Evolutionary conservation across 495 filamentous ascomycete species (phyloP).

Genomic region (Trichoderma asperelloides): DNA sequence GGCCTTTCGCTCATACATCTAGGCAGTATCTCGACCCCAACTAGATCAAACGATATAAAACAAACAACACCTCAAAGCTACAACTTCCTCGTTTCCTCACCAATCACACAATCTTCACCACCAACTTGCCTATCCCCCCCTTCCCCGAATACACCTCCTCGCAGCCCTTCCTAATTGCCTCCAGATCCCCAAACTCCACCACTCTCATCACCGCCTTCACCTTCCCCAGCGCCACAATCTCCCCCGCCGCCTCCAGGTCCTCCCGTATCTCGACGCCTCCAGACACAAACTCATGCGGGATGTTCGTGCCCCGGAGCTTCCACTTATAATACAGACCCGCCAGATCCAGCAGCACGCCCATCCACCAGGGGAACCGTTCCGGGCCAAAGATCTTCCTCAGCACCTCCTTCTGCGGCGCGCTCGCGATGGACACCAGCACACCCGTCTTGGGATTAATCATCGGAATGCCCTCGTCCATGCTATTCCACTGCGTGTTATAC

Average conservation of each 20-base stretch:
- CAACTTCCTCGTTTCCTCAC: neutral
- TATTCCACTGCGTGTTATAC: constrained; percentile 39
- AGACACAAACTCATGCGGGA: constrained; percentile 32
- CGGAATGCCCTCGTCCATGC: constrained; percentile 23
- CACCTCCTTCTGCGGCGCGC: constrained; percentile 26
- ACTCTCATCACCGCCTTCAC: constrained; percentile 34
- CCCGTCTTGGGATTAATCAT: constrained; percentile 31
- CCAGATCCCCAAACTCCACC: constrained; percentile 36
- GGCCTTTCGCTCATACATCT: no score
- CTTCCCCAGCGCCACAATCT: constrained; percentile 36
- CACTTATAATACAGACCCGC: constrained; percentile 29
- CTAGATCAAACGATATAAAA: neutral
- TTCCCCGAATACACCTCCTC: constrained; percentile 39
- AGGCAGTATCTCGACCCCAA: no score
- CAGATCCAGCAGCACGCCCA: constrained; percentile 24
- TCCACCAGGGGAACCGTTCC: constrained; percentile 23
- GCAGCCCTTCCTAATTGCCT: constrained; percentile 35
- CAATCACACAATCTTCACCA: constrained; percentile 33
- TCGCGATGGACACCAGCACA: constrained; percentile 31
- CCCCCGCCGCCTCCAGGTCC: constrained; percentile 33
- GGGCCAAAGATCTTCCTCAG: constrained; percentile 27
- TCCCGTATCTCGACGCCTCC: constrained; percentile 25
- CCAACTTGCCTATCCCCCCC: constrained; percentile 48
- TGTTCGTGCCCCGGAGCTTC: constrained; percentile 26
- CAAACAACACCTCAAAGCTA: neutral